Conservation (phyloP, 2,329 filamentous ascomycete genomes). For the Hypoxylon sp. region DNA sequence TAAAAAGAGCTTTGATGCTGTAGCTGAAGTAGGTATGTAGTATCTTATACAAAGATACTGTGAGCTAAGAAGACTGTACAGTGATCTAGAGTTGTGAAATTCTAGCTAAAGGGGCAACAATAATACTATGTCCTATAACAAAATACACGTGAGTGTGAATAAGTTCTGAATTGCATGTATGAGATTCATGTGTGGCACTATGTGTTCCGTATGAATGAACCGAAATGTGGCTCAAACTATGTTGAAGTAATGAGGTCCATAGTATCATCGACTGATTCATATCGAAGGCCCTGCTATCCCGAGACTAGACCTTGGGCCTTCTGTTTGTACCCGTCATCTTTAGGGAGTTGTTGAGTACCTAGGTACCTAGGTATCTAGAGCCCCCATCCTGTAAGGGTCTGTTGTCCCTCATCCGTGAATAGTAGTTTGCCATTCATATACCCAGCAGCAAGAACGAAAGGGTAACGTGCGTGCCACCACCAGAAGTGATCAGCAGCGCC, state of each 20-base stretch:
- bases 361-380: not conserved
- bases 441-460: not conserved
- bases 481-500: constrained; percentile 4
- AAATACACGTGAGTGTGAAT: too few species aligned
- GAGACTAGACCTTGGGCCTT: not conserved
- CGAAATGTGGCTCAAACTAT: too few species aligned
- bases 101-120: too few species aligned
- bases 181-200: too few species aligned
- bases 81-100: too few species aligned
- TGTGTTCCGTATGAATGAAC: too few species aligned
- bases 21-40: too few species aligned
- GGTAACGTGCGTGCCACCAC: constrained; percentile 1
- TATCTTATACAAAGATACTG: too few species aligned
- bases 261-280: not conserved
- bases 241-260: not conserved
- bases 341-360: not conserved
- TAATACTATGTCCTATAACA: too few species aligned
- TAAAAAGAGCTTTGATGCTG: too few species aligned
- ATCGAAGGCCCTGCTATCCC: not conserved
- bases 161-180: too few species aligned
- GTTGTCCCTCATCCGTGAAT: not conserved
- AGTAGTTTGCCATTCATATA: constrained; percentile 1
- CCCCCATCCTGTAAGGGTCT: not conserved
- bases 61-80: too few species aligned
- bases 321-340: not conserved